A percentile compares a stretch with the other conserved stretches of the same genome.
phyloP scores from a whole-genome alignment of 805 yeast genomes.

The Torulaspora quercuum region DNA sequence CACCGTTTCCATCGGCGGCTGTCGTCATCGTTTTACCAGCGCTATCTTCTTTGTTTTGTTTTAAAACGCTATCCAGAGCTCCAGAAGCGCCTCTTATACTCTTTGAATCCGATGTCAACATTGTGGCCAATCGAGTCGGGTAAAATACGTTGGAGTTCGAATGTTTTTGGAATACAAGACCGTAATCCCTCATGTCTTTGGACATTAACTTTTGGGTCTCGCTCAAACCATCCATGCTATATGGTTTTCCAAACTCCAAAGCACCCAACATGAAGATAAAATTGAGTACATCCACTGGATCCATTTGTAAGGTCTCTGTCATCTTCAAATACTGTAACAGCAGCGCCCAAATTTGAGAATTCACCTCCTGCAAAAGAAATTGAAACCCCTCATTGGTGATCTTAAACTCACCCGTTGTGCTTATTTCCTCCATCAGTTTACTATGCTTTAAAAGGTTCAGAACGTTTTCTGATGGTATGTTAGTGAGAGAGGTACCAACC shows the following conservation, averaged over 20 bases:
- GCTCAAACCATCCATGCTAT: constrained; percentile 64
- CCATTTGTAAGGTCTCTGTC: constrained; percentile 83
- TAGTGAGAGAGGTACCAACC: constrained; percentile 85
- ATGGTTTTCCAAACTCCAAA: constrained; percentile 83
- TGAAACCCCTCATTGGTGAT: constrained; percentile 94
- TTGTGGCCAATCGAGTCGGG: constrained; percentile 88
- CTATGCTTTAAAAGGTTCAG: constrained; percentile 71
- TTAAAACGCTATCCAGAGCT: constrained; percentile 67
- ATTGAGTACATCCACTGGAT: constrained; percentile 91
- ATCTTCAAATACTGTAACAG: constrained; percentile 80
- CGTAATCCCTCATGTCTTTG: constrained; percentile 87
- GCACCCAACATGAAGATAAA: constrained; percentile 93
- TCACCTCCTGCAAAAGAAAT: constrained; percentile 85
- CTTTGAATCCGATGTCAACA: constrained; percentile 79
- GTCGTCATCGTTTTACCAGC: constrained; percentile 16
- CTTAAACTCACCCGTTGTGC: constrained; percentile 42
- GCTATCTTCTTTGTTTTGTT: constrained; percentile 27
- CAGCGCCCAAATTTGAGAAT: constrained; percentile 92
- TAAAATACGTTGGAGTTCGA: constrained; percentile 64
- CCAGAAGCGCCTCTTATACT: constrained; percentile 69
- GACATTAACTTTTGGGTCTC: constrained; percentile 83
- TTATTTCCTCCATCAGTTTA: constrained; percentile 76
- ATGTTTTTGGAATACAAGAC: constrained; percentile 71
- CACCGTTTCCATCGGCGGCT: constrained; percentile 23
- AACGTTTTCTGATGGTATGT: constrained; percentile 77